Evolutionary conservation across 371 early-diverging fungal species (phyloP).

Genomic region (Mortierella sp.): DNA sequence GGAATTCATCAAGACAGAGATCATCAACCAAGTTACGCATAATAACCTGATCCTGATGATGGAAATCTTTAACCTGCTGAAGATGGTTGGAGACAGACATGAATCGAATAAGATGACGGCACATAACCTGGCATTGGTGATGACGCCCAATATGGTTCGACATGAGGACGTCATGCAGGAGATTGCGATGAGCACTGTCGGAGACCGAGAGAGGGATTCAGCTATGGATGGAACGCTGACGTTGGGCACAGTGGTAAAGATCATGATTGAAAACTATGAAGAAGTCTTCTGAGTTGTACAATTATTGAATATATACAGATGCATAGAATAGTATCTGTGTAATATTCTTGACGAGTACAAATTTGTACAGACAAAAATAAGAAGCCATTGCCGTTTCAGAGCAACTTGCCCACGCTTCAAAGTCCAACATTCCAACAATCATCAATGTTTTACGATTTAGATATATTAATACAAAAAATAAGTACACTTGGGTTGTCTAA

Average conservation of each 20-base stretch:
- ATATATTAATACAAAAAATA: slow-evolving; percentile 29
- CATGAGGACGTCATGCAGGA: slow-evolving; percentile 71
- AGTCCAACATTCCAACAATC: no score
- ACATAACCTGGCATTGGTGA: slow-evolving; percentile 87
- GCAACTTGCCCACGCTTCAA: no score
- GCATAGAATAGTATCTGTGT: no score
- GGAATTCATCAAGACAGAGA: slow-evolving; percentile 57
- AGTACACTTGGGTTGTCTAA: slow-evolving; percentile 41
- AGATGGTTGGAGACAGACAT: slow-evolving; percentile 67
- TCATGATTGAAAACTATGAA: slow-evolving; percentile 46
- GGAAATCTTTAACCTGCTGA: slow-evolving; percentile 73
- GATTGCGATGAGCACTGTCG: slow-evolving; percentile 53
- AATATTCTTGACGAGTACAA: no score
- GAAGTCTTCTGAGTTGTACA: slow-evolving; percentile 38
- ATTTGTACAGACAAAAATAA: no score
- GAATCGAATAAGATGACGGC: slow-evolving; percentile 83
- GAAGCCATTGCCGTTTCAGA: no score
- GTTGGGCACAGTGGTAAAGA: slow-evolving; percentile 38
- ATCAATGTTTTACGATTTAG: background rate
- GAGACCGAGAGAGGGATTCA: slow-evolving; percentile 12
- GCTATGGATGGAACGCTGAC: slow-evolving; percentile 22
- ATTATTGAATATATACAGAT: no score
- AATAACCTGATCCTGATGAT: slow-evolving; percentile 63
- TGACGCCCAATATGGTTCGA: slow-evolving; percentile 87
- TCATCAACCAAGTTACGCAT: slow-evolving; percentile 59